These are phyloP conservation scores for Talaromyces sp. DNA, from an alignment of 2,329 filamentous ascomycete species.

Conservation along the genomic window DNA sequence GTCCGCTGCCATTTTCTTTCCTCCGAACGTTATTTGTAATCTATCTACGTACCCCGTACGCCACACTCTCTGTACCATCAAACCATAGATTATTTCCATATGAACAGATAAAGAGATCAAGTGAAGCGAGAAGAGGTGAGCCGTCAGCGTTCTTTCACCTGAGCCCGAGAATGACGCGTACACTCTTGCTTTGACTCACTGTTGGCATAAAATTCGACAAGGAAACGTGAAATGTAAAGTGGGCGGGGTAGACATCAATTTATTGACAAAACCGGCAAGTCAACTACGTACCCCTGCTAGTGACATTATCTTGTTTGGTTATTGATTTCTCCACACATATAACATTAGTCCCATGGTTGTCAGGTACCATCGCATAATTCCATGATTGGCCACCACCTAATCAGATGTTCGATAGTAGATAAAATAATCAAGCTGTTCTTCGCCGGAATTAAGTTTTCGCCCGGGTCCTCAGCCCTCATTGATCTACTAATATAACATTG, in stretches of 20 bases:
- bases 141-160: neutral
- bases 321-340: no score
- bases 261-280: no score
- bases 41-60: no score
- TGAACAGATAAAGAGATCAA: neutral
- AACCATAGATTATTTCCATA: no score
- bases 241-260: no score
- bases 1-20: neutral
- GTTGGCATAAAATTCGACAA: neutral
- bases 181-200: neutral
- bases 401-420: neutral
- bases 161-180: no score
- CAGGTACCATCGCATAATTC: no score
- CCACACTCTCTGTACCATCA: neutral
- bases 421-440: neutral
- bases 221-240: neutral
- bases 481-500: neutral
- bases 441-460: neutral
- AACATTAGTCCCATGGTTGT: no score
- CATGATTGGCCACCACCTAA: neutral
- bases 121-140: neutral
- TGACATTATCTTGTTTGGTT: no score
- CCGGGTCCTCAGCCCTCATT: no score
- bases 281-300: no score
- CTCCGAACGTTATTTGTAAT: neutral